Percentiles rank a stretch among this genome's conserved stretches.
Evolutionary conservation across 768 basidiomycete species (phyloP).

Genomic region (Lactifluus pinguis): DNA sequence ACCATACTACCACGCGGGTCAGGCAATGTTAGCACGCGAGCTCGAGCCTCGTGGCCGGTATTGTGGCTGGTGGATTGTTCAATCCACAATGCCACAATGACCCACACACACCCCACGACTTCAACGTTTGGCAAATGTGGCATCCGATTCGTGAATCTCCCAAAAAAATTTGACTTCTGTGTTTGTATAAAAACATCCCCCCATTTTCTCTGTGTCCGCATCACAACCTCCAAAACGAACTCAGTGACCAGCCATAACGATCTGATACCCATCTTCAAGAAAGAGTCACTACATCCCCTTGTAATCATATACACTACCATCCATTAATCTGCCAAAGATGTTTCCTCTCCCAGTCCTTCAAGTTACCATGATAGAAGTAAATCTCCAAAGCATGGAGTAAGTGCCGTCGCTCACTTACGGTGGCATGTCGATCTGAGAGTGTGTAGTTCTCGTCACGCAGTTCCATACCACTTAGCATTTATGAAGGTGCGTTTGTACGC

Average conservation of each 20-base stretch:
- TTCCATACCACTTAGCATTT: conserved; percentile 14
- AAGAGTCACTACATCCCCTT: neutral
- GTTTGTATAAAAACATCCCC: conserved; percentile 4
- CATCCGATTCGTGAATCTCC: neutral
- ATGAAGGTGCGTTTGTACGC: conserved; percentile 7
- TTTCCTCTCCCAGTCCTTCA: conserved; percentile 11
- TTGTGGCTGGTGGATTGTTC: neutral
- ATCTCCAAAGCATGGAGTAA: conserved; percentile 10
- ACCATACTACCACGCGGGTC: neutral
- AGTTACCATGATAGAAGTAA: neutral
- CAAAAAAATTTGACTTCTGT: neutral
- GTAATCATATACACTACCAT: neutral
- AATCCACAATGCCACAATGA: conserved; percentile 8
- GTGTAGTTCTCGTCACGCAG: conserved; percentile 6
- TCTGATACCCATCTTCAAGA: conserved; percentile 1
- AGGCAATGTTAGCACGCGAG: neutral
- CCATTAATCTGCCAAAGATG: conserved; percentile 1
- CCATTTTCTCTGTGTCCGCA: neutral
- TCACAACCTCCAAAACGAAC: neutral
- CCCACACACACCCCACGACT: conserved; percentile 2
- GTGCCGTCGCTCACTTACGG: neutral
- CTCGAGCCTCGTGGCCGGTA: neutral
- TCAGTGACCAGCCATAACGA: neutral
- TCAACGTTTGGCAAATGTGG: neutral
- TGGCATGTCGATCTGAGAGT: neutral